Conservation (phyloP, 768 basidiomycete genomes). For the Mycena albidolilacea region DNA sequence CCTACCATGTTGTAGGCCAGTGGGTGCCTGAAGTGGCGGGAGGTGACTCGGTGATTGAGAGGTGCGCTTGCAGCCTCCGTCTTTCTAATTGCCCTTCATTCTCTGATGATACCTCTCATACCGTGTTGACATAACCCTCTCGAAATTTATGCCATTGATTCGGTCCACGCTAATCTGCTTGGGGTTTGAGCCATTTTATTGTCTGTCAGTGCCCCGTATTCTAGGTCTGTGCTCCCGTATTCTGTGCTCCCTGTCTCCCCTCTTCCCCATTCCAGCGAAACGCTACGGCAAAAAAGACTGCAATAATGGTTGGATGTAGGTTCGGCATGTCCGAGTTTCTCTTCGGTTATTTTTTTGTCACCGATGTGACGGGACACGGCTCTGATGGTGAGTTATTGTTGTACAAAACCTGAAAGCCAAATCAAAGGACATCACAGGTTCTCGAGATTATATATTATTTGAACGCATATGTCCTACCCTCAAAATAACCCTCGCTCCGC, state of each 20-base stretch:
- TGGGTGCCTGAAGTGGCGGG: not conserved
- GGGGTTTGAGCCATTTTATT: not conserved
- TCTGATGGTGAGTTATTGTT: too few species aligned
- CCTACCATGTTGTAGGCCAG: not conserved
- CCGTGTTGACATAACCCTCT: not conserved
- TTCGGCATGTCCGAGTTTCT: not conserved
- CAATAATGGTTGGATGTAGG: conserved; percentile 2
- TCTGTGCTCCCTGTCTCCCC: not conserved
- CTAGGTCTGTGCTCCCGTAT: not conserved
- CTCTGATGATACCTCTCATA: not conserved
- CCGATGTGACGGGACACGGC: not conserved
- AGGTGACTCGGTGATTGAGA: not conserved
- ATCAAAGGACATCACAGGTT: conserved; percentile 2
- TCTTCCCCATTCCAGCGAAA: not conserved
- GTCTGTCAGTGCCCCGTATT: not conserved
- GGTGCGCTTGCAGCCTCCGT: not conserved
- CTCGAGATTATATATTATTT: not conserved
- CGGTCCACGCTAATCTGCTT: not conserved
- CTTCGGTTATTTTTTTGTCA: not conserved
- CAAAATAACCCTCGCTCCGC: conserved; percentile 3
- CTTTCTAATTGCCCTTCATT: not conserved
- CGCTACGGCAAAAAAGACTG: not conserved
- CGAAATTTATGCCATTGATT: not conserved
- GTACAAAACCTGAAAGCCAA: too few species aligned
- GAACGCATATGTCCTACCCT: not conserved